Base-by-base conservation (phyloP, 306 rosid genomes). In the Dalbergia cultrata region DNA sequence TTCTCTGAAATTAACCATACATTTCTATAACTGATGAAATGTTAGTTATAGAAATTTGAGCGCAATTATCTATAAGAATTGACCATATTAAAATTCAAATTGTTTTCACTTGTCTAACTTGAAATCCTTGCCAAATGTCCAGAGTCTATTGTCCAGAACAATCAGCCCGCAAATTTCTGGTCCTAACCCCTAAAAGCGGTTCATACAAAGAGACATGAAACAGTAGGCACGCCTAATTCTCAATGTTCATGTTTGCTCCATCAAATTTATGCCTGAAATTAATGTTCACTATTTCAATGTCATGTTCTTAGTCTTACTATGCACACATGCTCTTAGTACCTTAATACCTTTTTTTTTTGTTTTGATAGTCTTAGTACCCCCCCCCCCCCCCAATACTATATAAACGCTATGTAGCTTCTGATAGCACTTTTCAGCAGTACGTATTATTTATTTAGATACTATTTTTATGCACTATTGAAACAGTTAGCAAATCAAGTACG, bases 241-340 rank as follows among this genome's bases (percentile, higher is more conserved):
- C 17, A 47, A 70, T 60, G 54, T 14, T 50, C 10, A 61, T 49
- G 60, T 34, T 26, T 26, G 31, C 31, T 26, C 31, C 31, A 26
- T 26, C 31, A 26, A 26, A 26, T 26, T 26, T 26, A 1, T 26
- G 31, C 31, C 31, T 26, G 31, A 26, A 21, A 21, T 21, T 21
- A 21, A 37, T 37, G 41, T 5, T 61, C 67, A 69, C 58, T 17
- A 26, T 53, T 67, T 75, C 76, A 37, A 68, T 60, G 68, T 61
- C 81, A 75, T 61, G 70, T 70, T 76, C 74, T 70, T 70, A 70
- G 17, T 57, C 37, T 59, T 62, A 61, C 34, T 61, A 18, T 59
- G 66, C 31, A 26, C 31, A 26, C 2, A 26, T 26, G 31, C 2
- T 26, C 31, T 26, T 26, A 26, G 31, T 26, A 26, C 31, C 31